phyloP scores from a whole-genome alignment of 139 green algal species.

The Chlamydomonas sp. region DNA sequence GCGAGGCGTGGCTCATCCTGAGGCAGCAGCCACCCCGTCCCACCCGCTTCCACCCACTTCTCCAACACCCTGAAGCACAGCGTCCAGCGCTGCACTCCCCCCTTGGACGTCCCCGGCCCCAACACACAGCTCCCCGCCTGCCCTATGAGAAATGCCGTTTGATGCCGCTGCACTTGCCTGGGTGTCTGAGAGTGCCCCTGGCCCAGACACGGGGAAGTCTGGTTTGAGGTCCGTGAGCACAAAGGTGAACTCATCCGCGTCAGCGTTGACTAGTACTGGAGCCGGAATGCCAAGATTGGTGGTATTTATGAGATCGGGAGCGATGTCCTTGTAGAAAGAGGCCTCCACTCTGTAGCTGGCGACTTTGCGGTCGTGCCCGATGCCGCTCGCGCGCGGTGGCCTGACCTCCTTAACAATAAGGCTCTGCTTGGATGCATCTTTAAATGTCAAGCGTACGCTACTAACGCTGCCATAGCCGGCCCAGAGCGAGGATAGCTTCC shows the following conservation, averaged over 20 bases:
- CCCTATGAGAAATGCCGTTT: no score
- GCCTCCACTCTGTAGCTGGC: slow-evolving; percentile 7
- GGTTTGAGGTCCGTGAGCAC: slow-evolving; percentile 10
- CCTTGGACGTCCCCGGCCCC: no score
- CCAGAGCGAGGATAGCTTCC: not conserved
- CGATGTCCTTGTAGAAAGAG: slow-evolving; percentile 11
- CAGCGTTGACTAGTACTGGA: not conserved
- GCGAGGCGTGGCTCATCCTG: no score
- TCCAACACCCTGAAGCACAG: no score
- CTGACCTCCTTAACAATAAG: slow-evolving; percentile 17
- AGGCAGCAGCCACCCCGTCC: no score
- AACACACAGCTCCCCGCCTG: no score
- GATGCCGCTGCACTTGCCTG: no score
- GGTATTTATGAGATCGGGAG: not conserved
- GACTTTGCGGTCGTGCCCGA: slow-evolving; percentile 17
- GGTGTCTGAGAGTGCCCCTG: no score
- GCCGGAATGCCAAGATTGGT: slow-evolving; percentile 4
- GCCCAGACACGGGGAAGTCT: not conserved
- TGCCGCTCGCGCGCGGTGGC: not conserved
- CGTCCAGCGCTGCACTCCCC: no score
- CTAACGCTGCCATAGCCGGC: slow-evolving; percentile 16
- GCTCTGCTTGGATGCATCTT: not conserved
- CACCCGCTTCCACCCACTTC: no score
- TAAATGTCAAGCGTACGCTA: not conserved
- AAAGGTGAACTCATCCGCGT: not conserved